Evolutionary conservation across 164 flowering plant genomes (phyloP), one percentile per base, ranked within the genome.

Genomic region (Annona squamosa): DNA sequence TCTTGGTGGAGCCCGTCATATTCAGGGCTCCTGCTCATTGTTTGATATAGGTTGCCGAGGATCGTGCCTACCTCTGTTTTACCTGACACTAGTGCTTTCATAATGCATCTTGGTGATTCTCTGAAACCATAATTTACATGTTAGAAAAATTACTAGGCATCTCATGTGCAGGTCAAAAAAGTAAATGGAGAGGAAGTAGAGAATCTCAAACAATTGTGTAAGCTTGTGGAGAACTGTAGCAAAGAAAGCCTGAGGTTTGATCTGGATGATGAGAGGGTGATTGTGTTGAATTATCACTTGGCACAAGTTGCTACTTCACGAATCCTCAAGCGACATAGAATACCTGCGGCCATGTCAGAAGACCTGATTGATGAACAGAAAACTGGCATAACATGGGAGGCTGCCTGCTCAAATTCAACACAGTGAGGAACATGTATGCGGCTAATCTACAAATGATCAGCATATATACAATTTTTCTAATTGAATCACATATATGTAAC

Each of bases 211-310:
- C 97, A 92, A 77, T 67, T 92, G 19, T 83, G 92, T 67, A 79
- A 79, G 52, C 88, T 94, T 48, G 93, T 94, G 61, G 92, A 89
- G 65, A 84, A 83, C 19, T 86, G 91, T 63, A 74, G 68, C 3
- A 79, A 83, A 65, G 88, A 86, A 74, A 85, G 73, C 74, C 71
- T 94, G 77, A 83, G 97, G 81, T 81, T 94, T 79, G 98, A 94
- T 85, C 82, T 94, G 82, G 98, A 94, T 41, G 97, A 94, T 67
- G 97, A 90, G 26, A 87, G 95, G 72, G 97, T 92, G 4, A 73
- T 91, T 73, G 91, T 80, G 9, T 83, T 94, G 84, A 84, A 91
- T 75, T 88, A 86, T 75, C 37, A 74, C 2, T 71, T 41, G 69
- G 98, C 97, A 16, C 91, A 81, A 80, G 69, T 85, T 41, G 97